A percentile compares a stretch with the other conserved stretches of the same genome.
phyloP scores from a whole-genome alignment of 352 stramenopile species.

The Blastocystis sp. region DNA sequence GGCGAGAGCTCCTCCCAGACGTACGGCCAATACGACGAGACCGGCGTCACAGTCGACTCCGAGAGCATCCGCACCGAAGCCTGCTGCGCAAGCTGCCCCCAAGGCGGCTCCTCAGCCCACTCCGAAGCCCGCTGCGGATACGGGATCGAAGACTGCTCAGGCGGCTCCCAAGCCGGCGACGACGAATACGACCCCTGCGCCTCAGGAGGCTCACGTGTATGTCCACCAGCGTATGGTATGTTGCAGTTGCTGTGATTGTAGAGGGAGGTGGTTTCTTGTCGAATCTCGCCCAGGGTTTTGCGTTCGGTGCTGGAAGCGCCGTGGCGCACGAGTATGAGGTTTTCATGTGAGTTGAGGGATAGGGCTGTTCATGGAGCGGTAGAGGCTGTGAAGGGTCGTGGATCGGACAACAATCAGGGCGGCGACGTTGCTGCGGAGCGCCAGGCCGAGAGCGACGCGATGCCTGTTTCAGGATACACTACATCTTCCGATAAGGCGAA shows the following conservation, averaged over 20 bases:
- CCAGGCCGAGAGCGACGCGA: not conserved
- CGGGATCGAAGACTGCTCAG: not conserved
- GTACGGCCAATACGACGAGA: not conserved
- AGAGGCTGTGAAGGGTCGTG: not conserved
- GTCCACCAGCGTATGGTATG: no score
- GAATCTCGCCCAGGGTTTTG: slow-evolving; percentile 27
- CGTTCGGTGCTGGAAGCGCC: slow-evolving; percentile 44
- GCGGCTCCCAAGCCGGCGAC: not conserved
- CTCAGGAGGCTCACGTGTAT: not conserved
- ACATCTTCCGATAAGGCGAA: no score
- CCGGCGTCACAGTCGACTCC: not conserved
- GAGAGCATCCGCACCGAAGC: not conserved
- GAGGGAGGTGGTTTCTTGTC: slow-evolving; percentile 18
- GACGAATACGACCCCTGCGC: not conserved
- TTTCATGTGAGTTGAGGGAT: not conserved
- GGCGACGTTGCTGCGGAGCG: not conserved
- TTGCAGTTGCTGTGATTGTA: not conserved
- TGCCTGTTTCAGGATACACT: no score
- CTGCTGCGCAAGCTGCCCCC: not conserved
- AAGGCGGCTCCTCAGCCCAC: not conserved
- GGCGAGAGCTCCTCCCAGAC: not conserved
- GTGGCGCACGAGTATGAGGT: not conserved
- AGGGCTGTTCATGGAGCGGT: slow-evolving; percentile 25
- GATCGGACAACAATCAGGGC: not conserved
- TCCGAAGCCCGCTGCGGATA: not conserved